Evolutionary conservation across 2,329 filamentous ascomycete genomes (phyloP), one percentile per base, ranked within the genome.

Genomic region (Colletotrichum truncatum): DNA sequence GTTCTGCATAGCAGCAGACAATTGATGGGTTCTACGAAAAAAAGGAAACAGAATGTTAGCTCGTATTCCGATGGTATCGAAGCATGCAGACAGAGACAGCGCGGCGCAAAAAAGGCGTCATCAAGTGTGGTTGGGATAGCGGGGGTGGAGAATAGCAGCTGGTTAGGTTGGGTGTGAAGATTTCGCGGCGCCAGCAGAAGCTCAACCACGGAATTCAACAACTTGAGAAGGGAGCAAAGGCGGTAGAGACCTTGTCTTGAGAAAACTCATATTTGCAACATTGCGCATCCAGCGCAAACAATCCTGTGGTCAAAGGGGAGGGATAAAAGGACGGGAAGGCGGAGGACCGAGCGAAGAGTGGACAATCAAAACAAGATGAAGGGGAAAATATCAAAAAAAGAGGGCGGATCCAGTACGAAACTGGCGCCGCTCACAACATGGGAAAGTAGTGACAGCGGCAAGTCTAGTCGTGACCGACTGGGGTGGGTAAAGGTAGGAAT

Each of bases 1-100:
- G 72, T 90, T 84, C 82, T 90, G 80, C 88, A 85, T 82, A 82
- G 82, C 78, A 39, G 62, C 62, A 67, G 86, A 78, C 69, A 87
- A 76, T 71, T 88, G 85, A 65, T 86, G 81, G 67, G 84, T 81
- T 81, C 86, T 89, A 73, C 76, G 67, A 64, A 67, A 68, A 26
- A 63, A 69, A 66, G 66, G 71, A 70, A 26, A 46, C n/a, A n/a
- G n/a, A n/a, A 30, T 25, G 43, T 68, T 59, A 69, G 63, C 51
- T 53, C 41, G 18, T 16, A n/a, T 11, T 34, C 49, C 7, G 28
- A 41, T 18, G 25, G 6, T 26, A 45, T 52, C 16, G 38, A 38
- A 25, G 28, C 21, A 51, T 26, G 55, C 38, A 57, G 52, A 28
- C 10, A 23, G 28, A 58, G 34, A 51, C 38, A 32, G 39, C 39